Conservation (phyloP, 371 early-diverging fungal genomes). For the Dinochytrium kinnereticum region DNA sequence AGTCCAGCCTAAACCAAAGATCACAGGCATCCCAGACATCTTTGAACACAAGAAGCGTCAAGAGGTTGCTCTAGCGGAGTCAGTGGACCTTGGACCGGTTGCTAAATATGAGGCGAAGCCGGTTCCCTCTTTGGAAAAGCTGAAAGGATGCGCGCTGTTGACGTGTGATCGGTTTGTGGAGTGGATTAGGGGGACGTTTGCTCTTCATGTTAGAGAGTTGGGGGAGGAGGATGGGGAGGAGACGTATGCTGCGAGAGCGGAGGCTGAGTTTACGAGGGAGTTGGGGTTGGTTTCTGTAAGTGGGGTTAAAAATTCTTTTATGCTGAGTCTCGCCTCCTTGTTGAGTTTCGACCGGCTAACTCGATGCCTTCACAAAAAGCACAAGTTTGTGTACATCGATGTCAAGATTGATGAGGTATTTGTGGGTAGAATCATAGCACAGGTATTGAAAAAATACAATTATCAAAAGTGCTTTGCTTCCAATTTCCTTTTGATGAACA, state of each 20-base stretch:
- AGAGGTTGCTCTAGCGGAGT: background rate
- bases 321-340: background rate
- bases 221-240: background rate
- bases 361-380: too few species aligned
- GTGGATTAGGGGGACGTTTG: background rate
- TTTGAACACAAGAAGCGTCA: background rate
- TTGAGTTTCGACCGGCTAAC: too few species aligned
- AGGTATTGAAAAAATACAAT: slow-evolving; percentile 11
- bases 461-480: slow-evolving; percentile 15
- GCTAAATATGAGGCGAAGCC: background rate
- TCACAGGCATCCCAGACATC: slow-evolving; percentile 3
- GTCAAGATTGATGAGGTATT: background rate
- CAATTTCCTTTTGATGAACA: too few species aligned
- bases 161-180: slow-evolving; percentile 1
- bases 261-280: background rate
- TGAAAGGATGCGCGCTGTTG: background rate
- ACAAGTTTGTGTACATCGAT: slow-evolving; percentile 12
- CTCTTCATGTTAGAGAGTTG: background rate
- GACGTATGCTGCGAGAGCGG: background rate
- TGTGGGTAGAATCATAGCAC: background rate
- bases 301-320: background rate
- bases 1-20: background rate
- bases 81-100: background rate
- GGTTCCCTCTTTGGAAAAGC: too few species aligned
- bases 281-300: background rate